Base-by-base conservation (phyloP, 106 monocot species). In the Phalaenopsis aphrodite region DNA sequence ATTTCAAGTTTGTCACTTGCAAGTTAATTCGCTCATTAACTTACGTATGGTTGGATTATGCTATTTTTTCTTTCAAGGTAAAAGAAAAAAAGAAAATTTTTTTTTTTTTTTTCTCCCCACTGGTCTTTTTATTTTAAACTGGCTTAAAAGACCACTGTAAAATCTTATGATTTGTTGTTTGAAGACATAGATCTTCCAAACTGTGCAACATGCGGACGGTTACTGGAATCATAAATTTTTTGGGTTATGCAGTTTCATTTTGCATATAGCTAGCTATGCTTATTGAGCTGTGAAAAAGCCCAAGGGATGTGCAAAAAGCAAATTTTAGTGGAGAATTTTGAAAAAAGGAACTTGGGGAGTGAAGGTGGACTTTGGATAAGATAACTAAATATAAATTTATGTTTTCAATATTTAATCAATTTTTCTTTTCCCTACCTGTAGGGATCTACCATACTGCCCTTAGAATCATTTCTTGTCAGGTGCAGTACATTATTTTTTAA, bases 1-100 rank as follows among this genome's bases (percentile, higher is more conserved):
- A 48, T 81, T 61, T 69, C 17, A 77, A n/a, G 5, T 77, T 37
- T 82, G 45, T 83, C 47, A 17, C 18, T 74, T 74, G 3, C 68
- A 69, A 69, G 11, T 38, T 68, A 69, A 12, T 69, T 69, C 12
- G 37, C 8, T 30, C 38, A 37, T 69, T 12, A 38, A 37, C 38
- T 39, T 10, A 69, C 6, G 37, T 6, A 12, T 38, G 36, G 30
- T 14, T 12, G 37, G 38, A 69, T 69, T 69, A 69, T 69, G 37
- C 12, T 69, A 69, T 38, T 38, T 69, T 37, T 69, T 36, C 12
- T 11, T 23, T 64, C 5, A 15, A 69, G 68, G 68, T 10, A 38
- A 69, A 37, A 30, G 11, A 69, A 2, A 37, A 10, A 38, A 69
- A 37, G 38, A 6, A 38, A 5, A 14, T 12, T 37, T 69, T 69